Conservation (phyloP, 805 yeast species). For the Debaryomyces hansenii region DNA sequence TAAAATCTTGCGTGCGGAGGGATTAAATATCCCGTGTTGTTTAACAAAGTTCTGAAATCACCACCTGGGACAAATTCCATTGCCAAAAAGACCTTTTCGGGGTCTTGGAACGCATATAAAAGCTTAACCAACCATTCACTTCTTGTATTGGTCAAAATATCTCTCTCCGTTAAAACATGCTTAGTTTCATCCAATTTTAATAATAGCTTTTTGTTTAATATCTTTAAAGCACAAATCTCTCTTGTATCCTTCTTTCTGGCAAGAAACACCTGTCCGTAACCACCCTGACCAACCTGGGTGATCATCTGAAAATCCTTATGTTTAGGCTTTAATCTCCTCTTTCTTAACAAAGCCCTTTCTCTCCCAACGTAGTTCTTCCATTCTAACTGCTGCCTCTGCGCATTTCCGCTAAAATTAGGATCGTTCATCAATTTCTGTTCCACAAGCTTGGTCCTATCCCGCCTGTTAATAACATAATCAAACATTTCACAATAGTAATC, state of each 20-base stretch:
- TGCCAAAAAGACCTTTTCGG: slow-evolving; percentile 85
- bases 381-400: slow-evolving; percentile 39
- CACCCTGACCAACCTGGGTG: slow-evolving; percentile 99
- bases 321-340: slow-evolving; percentile 86
- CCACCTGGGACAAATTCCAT: slow-evolving; percentile 99
- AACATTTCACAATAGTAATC: slow-evolving; percentile 96
- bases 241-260: slow-evolving; percentile 92
- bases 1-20: slow-evolving; percentile 97
- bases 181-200: slow-evolving; percentile 92
- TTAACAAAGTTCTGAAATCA: slow-evolving; percentile 90
- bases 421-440: slow-evolving; percentile 55
- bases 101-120: slow-evolving; percentile 92
- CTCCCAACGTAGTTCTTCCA: slow-evolving; percentile 82
- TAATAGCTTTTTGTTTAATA: slow-evolving; percentile 81
- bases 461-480: slow-evolving; percentile 84
- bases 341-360: slow-evolving; percentile 81
- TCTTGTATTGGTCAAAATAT: slow-evolving; percentile 92
- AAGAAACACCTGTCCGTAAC: slow-evolving; percentile 97
- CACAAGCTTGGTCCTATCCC: slow-evolving; percentile 77
- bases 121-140: slow-evolving; percentile 95
- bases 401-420: slow-evolving; percentile 38
- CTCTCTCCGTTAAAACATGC: slow-evolving; percentile 95
- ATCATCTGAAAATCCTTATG: slow-evolving; percentile 95
- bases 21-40: slow-evolving; percentile 87
- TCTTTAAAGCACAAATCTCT: slow-evolving; percentile 93